phyloP scores from a whole-genome alignment of 2,329 filamentous ascomycete genomes.

The Ceratocystiopsis minuta region DNA sequence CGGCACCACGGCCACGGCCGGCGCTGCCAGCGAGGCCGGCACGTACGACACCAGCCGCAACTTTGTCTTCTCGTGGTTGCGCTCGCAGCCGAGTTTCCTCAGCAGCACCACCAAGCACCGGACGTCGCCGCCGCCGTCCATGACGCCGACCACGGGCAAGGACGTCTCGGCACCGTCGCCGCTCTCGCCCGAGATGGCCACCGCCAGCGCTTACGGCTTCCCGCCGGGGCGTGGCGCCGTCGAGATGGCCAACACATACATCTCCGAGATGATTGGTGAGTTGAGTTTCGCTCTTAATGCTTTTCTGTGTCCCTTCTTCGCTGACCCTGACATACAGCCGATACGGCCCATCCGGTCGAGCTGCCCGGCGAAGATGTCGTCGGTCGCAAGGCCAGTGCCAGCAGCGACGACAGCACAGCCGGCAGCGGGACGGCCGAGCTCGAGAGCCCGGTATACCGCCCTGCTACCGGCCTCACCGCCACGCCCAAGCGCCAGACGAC shows the following conservation, averaged over 20 bases:
- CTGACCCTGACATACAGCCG: constrained; percentile 11
- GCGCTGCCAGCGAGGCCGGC: constrained; percentile 15
- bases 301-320: not conserved
- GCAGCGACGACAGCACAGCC: no score
- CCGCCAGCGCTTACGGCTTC: not conserved
- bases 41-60: constrained; percentile 28
- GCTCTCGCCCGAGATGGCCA: not conserved
- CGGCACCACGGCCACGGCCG: constrained; percentile 11
- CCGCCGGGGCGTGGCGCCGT: constrained; percentile 1
- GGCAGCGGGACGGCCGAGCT: constrained; percentile 11
- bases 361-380: constrained; percentile 24
- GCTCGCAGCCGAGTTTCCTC: constrained; percentile 17
- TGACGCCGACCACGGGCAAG: constrained; percentile 19
- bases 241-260: constrained; percentile 25
- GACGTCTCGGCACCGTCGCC: constrained; percentile 8
- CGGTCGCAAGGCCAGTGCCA: constrained; percentile 10
- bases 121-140: constrained; percentile 16
- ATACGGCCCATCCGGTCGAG: constrained; percentile 26
- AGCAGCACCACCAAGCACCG: constrained; percentile 1
- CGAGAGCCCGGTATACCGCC: constrained; percentile 12
- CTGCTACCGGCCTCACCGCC: not conserved
- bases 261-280: constrained; percentile 31
- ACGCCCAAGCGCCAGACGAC: constrained; percentile 1
- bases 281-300: not conserved
- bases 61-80: constrained; percentile 35